Conservation (phyloP, 495 filamentous ascomycete species). For the Paragyromitra xinjiangensis region DNA sequence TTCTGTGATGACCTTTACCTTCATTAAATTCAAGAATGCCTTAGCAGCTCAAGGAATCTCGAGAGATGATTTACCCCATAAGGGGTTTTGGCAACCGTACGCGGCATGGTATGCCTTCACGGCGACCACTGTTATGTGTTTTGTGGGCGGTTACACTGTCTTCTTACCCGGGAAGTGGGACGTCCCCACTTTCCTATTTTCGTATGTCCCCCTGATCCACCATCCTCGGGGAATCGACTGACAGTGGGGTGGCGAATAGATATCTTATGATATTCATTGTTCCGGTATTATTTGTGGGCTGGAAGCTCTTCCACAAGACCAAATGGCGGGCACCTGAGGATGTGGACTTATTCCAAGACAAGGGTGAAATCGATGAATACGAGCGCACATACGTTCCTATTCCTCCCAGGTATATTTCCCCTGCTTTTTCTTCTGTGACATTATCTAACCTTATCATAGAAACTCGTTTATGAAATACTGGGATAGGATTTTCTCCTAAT, state of each 20-base stretch:
- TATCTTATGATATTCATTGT: conserved; percentile 74
- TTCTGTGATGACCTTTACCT: conserved; percentile 73
- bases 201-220: conserved; percentile 58
- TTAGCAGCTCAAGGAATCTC: conserved; percentile 73
- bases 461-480: conserved; percentile 47
- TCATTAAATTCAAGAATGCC: conserved; percentile 75
- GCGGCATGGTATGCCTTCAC: conserved; percentile 72
- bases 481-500: conserved; percentile 44
- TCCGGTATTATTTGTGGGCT: conserved; percentile 72
- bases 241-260: conserved; percentile 21
- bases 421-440: not conserved
- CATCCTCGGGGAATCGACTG: not conserved
- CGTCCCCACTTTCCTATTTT: conserved; percentile 77
- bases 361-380: conserved; percentile 81
- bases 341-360: conserved; percentile 69
- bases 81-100: conserved; percentile 72
- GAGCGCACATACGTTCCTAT: conserved; percentile 68
- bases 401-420: conserved; percentile 65
- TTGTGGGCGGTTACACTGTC: conserved; percentile 78
- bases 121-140: conserved; percentile 73
- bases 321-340: conserved; percentile 67
- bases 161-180: conserved; percentile 79
- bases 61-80: conserved; percentile 71
- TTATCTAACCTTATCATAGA: conserved; percentile 31
- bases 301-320: conserved; percentile 75